Base-by-base conservation (phyloP, 192 early-diverging fungal species). In the Coemansia brasiliensis region DNA sequence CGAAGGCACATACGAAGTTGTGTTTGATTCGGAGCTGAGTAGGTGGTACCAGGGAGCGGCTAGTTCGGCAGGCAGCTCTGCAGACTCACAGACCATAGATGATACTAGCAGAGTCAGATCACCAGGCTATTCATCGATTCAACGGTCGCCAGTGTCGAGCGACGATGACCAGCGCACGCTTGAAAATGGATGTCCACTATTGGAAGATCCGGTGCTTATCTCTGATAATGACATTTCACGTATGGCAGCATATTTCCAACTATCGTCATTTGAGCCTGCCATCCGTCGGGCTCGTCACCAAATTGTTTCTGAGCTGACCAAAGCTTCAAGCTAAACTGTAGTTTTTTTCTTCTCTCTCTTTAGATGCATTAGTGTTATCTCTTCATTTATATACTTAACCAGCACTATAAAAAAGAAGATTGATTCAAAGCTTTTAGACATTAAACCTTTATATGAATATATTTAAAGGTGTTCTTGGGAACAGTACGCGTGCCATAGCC, bases 201-300 rank as follows among this genome's bases (percentile, higher is more conserved):
- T 75, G 6, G 69, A 67, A 18, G 58, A 68, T 3, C 58, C 59
- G 10, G 52, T 66, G 5, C 55, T 81, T 6, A 39, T 77, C 37
- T 55, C 65, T 1, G 79, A 72, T 37, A 52, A 52, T 38, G 65
- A 69, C 39, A 65, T 81, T 32, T 43, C 65, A 11, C 55, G 64
- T 5, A 68, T 86, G 51, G 69, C 70, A 4, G 24, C 55, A 13
- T 67, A 72, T 42, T 74, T 81, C 17, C 52, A 79, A 29, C 53
- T 74, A 8, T 79, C 83, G 1, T 24, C 51, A 2, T 80, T 86
- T 56, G 84, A 84, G 52, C 37, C 62, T 5, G 68, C 79, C 3
- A 44, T 86, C 20, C 70, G 67, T 10, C 81, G 84, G 4, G 83
- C 84, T 21, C 78, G 83, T 17, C 68, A 72, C 39, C 84, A 86